Base-by-base conservation (phyloP, 257 asterid species). In the Nemophila menziesii region DNA sequence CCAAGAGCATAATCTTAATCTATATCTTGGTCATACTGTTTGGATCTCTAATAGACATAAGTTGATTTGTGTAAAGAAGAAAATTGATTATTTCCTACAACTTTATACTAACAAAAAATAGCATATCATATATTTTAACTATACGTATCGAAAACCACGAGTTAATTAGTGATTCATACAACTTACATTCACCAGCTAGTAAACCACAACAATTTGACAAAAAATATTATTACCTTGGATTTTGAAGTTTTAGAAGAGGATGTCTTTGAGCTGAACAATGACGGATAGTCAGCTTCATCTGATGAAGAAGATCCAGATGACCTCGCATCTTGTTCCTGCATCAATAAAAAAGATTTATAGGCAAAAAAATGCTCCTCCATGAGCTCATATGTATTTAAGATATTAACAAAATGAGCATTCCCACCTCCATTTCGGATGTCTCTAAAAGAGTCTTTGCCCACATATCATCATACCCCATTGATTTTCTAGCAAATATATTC, bases 401-500 rank as follows among this genome's bases (percentile, higher is more conserved):
- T 7, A 24, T 4, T 11, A 42, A 13, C 20, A 18, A 11, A 14
- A 20, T 5, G 11, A 43, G 60, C 34, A 40, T 20, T 38, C 51
- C 70, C 39, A 81, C 98, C 89, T 77, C 93, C 74, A 64, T 59
- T 66, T 87, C 96, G 11, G 93, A 64, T 0, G 99, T 65, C 79
- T 85, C 94, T 47, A 90, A 56, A 63, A 90, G 93, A 22, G 96
- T 85, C 85, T 90, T 90, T 48, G 99, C 99, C 99, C 99, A 90
- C 99, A 90, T 85, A 72, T 90, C 99, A 62, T 90, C 96, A 55
- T 85, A 85, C 66, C 93, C 85, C 81, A 79, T 80, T 38, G 99
- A 90, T 56, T 86, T 86, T 56, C 99, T 76, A 49, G 99, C 71
- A 50, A 74, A 68, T 57, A 73, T 61, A 65, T 90, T 81, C 64